Evolutionary conservation across 306 rosid genomes (phyloP).

Genomic region (Cucurbita pepo): DNA sequence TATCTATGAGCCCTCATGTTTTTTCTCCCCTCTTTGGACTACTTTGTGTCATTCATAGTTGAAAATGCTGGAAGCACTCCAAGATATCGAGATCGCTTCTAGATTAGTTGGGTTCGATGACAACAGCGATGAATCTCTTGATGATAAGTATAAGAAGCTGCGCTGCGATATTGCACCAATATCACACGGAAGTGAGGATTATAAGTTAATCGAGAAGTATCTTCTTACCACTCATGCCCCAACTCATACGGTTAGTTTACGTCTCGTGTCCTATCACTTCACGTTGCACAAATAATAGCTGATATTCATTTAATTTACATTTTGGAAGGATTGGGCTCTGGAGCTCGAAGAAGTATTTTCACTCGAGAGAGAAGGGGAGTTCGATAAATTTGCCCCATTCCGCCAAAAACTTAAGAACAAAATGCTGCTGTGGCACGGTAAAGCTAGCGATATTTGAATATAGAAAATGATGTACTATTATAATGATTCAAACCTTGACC

Average conservation of each 20-base stretch:
- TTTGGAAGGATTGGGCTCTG: constrained; percentile 79
- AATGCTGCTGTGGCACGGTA: constrained; percentile 99
- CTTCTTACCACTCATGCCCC: constrained; percentile 91
- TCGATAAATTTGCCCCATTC: constrained; percentile 49
- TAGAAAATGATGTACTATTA: not conserved
- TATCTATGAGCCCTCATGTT: not conserved
- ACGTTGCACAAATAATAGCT: not conserved
- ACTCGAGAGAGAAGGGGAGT: constrained; percentile 84
- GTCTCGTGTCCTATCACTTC: not conserved
- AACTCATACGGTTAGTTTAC: constrained; percentile 62
- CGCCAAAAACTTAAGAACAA: constrained; percentile 54
- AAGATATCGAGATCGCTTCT: constrained; percentile 96
- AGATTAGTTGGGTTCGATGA: constrained; percentile 86
- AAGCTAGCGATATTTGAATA: constrained; percentile 5
- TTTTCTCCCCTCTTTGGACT: not conserved
- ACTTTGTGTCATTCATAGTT: constrained; percentile 32
- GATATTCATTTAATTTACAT: constrained; percentile 3
- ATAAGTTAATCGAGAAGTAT: constrained; percentile 58
- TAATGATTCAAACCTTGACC: not conserved
- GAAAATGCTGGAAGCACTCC: constrained; percentile 99
- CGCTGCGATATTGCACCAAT: constrained; percentile 61
- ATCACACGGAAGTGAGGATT: constrained; percentile 77
- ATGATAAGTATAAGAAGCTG: constrained; percentile 84
- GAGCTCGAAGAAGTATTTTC: constrained; percentile 91
- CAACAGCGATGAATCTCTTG: constrained; percentile 61